Evolutionary conservation across 2,329 filamentous ascomycete genomes (phyloP), one percentile per base, ranked within the genome.

Genomic region (Hysterium pulicare): DNA sequence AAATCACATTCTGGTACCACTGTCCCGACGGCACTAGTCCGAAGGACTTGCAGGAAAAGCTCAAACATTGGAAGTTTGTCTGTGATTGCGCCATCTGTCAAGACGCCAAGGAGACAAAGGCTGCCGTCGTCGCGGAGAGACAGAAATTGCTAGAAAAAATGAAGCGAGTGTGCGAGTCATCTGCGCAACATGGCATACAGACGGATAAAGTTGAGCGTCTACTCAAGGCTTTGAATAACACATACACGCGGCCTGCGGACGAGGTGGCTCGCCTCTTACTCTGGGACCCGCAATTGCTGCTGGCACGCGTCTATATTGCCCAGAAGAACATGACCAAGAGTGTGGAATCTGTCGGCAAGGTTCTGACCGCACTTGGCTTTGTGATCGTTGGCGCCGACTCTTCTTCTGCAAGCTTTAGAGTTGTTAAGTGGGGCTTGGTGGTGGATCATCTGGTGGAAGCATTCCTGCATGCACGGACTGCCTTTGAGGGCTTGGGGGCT

Each of bases 401-500:
- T 23, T 46, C 43, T 8, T 11, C 45, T 19, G 22, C 41, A 10
- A 7, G 9, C 21, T 56, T 57, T 26, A 26, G 21, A 11, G 10
- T 55, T 16, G 48, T 55, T 6, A 43, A 49, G 17, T 69, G 66
- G 65, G 66, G 66, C 3, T 33, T 58, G 2, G 33, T 61, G 15
- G 7, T 42, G 5, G 51, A 63, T 24, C 20, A 34, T 22, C 16
- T 62, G 4, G 45, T 66, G 10, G 51, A 56, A 3, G 47, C 40
- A 6, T 69, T 67, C 53, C 40, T 63, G 8, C 46, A 56, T 26
- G 53, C 64, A 13, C 48, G 39, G 1, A 24, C 2, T 20, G 54
- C 54, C 3, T 67, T 67, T 51, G 9, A 37, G 13, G 22, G 17
- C 5, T 13, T 59, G 19, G 53, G 41, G 15, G 48, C 49, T 2